Base-by-base conservation (phyloP, 108 stramenopile genomes). In the Skeletonema potamos region DNA sequence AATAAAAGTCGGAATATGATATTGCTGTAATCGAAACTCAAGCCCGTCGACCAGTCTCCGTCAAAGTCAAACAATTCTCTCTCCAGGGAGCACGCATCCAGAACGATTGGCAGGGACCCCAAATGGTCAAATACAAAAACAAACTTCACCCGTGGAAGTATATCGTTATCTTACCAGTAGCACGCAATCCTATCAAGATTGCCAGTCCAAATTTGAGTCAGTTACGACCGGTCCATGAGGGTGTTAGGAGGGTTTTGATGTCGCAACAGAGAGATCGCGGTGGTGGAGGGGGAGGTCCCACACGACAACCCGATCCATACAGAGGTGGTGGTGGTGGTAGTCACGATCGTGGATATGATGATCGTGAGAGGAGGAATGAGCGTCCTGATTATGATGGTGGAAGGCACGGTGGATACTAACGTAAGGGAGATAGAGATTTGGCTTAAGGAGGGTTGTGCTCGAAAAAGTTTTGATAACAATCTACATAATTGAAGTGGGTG, bases 81-180 rank as follows among this genome's bases (percentile, higher is more conserved):
- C 73, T 95, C 39, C 93, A 92, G 76, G 93, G 93, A 12, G 91
- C 93, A 13, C 89, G 91, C 34, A 86, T 95, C 75, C 91, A 91
- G 54, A 95, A 95, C 61, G 94, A 95, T 56, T 92, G 91, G 90
- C 91, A 95, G 68, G 94, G 94, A 34, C 94, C 94, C 0, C 94
- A 92, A 80, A 95, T 92, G 89, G 92, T 91, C 66, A 92, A 95
- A 77, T 92, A 92, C 86, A 95, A 95, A 86, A 92, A 92, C 77
- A 91, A 92, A 70, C 81, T 92, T 29, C 90, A 92, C 56, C 94
- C 94, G 32, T 91, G 91, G 90, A 92, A 92, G 68, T 95, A 91
- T 73, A 89, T 95, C 77, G 91, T 92, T 28, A 71, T 91, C 5
- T 68, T 95, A 29, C 94, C 94, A 8, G 88, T 92, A 2, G 77